Evolutionary conservation across 176 grass and related monocot species (phyloP).

Genomic region (Poa pratensis): DNA sequence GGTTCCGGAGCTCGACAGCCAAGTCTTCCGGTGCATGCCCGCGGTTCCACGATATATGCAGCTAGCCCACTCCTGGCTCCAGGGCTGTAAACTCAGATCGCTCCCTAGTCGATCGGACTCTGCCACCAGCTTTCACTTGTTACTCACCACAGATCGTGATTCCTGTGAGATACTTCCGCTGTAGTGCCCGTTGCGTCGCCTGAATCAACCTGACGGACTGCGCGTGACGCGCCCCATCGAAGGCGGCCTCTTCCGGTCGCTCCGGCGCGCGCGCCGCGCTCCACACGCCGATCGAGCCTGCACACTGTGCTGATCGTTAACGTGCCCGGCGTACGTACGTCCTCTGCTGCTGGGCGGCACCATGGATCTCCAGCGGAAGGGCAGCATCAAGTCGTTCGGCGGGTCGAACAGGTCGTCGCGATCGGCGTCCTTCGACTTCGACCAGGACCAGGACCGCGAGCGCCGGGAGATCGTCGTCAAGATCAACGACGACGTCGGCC

Average conservation of each 20-base stretch:
- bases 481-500: constrained; percentile 53
- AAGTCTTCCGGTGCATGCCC: not conserved
- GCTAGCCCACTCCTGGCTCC: too few relatives aligned
- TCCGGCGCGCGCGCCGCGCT: not conserved
- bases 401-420: constrained; percentile 37
- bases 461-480: constrained; percentile 81
- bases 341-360: not conserved
- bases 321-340: not conserved
- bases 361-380: constrained; percentile 44
- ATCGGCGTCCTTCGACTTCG: constrained; percentile 55
- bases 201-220: not conserved
- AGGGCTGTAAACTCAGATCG: too few relatives aligned
- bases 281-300: constrained; percentile 16
- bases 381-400: constrained; percentile 45
- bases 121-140: constrained; percentile 10
- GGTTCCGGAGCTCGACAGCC: constrained; percentile 26
- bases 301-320: constrained; percentile 11
- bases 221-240: not conserved
- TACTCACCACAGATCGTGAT: not conserved
- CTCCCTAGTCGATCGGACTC: too few relatives aligned
- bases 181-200: not conserved
- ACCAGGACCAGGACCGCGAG: constrained; percentile 52
- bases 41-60: too few relatives aligned
- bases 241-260: not conserved
- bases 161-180: too few relatives aligned